A percentile compares a stretch with the other conserved stretches of the same genome.
These are phyloP conservation scores for Eleusine indica DNA, from an alignment of 176 grass and related monocot species.

Conservation along the genomic window DNA sequence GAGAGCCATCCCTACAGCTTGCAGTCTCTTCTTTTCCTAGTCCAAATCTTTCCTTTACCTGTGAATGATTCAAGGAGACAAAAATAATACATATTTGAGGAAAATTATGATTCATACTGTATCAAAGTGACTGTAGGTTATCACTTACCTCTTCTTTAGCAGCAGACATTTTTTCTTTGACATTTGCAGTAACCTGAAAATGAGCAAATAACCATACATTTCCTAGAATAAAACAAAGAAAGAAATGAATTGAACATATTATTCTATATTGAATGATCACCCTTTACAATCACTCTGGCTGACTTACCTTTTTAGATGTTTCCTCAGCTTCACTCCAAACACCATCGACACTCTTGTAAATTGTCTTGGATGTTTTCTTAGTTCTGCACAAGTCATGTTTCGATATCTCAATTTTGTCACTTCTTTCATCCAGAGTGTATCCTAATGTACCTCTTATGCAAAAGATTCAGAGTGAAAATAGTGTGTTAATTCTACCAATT, in stretches of 20 bases:
- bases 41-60: conserved; percentile 73
- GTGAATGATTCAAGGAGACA: conserved; percentile 27
- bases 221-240: not conserved
- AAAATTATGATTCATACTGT: not conserved
- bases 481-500: not conserved
- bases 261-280: not conserved
- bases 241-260: conserved; percentile 20
- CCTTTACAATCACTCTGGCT: conserved; percentile 14
- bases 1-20: conserved; percentile 37
- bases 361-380: conserved; percentile 70
- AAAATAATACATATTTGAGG: not conserved
- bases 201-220: conserved; percentile 22
- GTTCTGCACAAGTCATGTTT: conserved; percentile 40
- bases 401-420: conserved; percentile 5
- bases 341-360: conserved; percentile 81
- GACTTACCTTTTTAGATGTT: conserved; percentile 81
- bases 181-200: conserved; percentile 59
- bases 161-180: conserved; percentile 64
- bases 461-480: conserved; percentile 19
- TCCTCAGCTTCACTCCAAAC: conserved; percentile 86
- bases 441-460: not conserved
- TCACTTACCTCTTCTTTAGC: conserved; percentile 67
- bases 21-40: conserved; percentile 62
- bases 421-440: conserved; percentile 29
- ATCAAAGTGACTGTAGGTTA: not conserved